A percentile compares a stretch with the other conserved stretches of the same genome.
Conservation (phyloP, 331 rosid genomes). For the Erythrophleum ivorense region DNA sequence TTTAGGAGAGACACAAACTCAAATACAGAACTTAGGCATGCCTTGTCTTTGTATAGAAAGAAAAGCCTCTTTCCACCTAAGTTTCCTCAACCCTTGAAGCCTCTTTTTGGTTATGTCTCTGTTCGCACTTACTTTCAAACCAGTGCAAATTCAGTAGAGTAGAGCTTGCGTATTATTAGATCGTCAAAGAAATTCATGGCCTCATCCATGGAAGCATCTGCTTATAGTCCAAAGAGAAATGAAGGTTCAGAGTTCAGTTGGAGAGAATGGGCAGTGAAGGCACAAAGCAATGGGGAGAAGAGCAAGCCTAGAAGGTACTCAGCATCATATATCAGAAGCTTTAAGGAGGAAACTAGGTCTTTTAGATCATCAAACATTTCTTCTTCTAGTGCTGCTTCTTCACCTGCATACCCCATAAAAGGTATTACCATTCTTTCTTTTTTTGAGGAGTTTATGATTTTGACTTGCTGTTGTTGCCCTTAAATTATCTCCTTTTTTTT, state of each 20-base stretch:
- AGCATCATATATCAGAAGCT: slow-evolving; percentile 80
- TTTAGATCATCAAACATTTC: slow-evolving; percentile 76
- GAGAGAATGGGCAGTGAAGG: slow-evolving; percentile 69
- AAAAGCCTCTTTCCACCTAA: background rate
- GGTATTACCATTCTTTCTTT: slow-evolving; percentile 46
- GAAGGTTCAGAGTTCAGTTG: slow-evolving; percentile 74
- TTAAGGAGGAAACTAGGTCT: slow-evolving; percentile 81
- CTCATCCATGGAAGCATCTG: slow-evolving; percentile 50
- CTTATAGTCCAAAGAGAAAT: slow-evolving; percentile 50
- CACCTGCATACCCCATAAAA: slow-evolving; percentile 81
- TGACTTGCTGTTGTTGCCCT: background rate
- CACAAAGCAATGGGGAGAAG: slow-evolving; percentile 58
- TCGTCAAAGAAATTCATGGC: background rate
- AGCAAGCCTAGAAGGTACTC: slow-evolving; percentile 80
- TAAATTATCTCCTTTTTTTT: background rate
- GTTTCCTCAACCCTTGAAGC: background rate
- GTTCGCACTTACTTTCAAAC: background rate
- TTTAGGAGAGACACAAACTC: background rate
- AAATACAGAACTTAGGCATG: background rate
- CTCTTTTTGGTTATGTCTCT: background rate
- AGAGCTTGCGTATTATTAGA: background rate
- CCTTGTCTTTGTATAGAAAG: background rate
- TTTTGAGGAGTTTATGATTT: background rate
- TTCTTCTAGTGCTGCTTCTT: slow-evolving; percentile 91
- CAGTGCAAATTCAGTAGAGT: background rate